phyloP scores from a whole-genome alignment of 306 rosid genomes.

The Quercus bicolor region DNA sequence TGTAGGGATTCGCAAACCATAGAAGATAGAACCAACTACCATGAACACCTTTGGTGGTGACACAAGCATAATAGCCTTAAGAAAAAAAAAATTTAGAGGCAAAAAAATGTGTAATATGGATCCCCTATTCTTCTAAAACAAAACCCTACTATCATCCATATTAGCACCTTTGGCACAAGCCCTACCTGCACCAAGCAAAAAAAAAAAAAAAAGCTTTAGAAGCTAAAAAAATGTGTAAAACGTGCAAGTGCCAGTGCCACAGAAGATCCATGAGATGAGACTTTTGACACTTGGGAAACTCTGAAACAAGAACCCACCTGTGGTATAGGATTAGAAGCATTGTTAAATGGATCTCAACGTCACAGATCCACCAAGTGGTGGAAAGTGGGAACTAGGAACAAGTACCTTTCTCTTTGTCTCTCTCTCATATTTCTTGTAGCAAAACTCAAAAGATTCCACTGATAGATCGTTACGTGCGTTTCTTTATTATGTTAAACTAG shows the following conservation, averaged over 20 bases:
- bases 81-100: background rate
- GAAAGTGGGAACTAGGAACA: conserved; percentile 15
- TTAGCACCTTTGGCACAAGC: too few relatives aligned
- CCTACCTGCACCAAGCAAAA: too few relatives aligned
- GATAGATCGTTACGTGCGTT: conserved; percentile 5
- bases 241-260: too few relatives aligned
- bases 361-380: conserved; percentile 36
- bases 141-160: too few relatives aligned
- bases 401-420: background rate
- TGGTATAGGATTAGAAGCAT: background rate
- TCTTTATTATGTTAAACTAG: conserved; percentile 13
- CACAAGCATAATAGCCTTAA: background rate
- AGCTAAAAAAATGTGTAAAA: background rate
- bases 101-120: background rate
- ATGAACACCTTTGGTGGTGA: too few relatives aligned
- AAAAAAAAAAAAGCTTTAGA: too few relatives aligned
- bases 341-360: conserved; percentile 22
- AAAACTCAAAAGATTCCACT: conserved; percentile 31
- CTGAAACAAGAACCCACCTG: background rate
- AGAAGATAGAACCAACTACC: too few relatives aligned
- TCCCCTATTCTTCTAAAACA: too few relatives aligned
- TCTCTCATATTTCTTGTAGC: conserved; percentile 10
- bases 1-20: too few relatives aligned
- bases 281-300: background rate
- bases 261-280: background rate